These are phyloP conservation scores for Ophiosphaerella narmari DNA, from an alignment of 2,329 filamentous ascomycete species.

Conservation along the genomic window DNA sequence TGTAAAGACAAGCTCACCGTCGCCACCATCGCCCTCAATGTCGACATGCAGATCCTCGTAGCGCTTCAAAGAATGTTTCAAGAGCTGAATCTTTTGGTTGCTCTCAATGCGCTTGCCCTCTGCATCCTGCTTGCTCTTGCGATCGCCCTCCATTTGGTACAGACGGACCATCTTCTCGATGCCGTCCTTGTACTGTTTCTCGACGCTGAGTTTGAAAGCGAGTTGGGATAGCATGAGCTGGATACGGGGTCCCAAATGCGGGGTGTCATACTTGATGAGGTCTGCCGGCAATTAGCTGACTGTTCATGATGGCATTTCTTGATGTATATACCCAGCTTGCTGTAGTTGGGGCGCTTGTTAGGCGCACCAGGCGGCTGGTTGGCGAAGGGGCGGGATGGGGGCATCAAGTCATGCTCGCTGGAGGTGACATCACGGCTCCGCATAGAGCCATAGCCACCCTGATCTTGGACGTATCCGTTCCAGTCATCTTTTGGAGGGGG, in stretches of 20 bases:
- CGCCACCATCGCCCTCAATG: constrained; percentile 77
- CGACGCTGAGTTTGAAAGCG: constrained; percentile 97
- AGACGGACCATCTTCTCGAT: constrained; percentile 99
- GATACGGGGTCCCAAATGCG: constrained; percentile 92
- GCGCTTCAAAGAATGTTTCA: constrained; percentile 94
- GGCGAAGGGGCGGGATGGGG: constrained; percentile 77
- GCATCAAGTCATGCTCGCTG: constrained; percentile 73
- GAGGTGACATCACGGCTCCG: constrained; percentile 59
- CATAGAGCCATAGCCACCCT: constrained; percentile 65
- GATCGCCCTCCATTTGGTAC: constrained; percentile 95
- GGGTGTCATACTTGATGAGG: constrained; percentile 97
- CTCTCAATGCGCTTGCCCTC: constrained; percentile 89
- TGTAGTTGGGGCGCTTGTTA: constrained; percentile 81
- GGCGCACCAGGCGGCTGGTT: constrained; percentile 70
- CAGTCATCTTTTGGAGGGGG: constrained; percentile 76
- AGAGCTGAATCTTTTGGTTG: constrained; percentile 94
- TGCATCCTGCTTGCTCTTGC: constrained; percentile 92
- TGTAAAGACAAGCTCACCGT: constrained; percentile 64
- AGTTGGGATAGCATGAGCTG: constrained; percentile 99
- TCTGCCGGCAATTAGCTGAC: constrained; percentile 60
- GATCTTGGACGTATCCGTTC: constrained; percentile 58
- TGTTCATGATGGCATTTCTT: constrained; percentile 2
- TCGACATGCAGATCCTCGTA: constrained; percentile 98
- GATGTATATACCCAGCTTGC: constrained; percentile 78
- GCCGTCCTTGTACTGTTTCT: constrained; percentile 98